Conservation (phyloP, 331 rosid species). For the Acacia pycnantha region DNA sequence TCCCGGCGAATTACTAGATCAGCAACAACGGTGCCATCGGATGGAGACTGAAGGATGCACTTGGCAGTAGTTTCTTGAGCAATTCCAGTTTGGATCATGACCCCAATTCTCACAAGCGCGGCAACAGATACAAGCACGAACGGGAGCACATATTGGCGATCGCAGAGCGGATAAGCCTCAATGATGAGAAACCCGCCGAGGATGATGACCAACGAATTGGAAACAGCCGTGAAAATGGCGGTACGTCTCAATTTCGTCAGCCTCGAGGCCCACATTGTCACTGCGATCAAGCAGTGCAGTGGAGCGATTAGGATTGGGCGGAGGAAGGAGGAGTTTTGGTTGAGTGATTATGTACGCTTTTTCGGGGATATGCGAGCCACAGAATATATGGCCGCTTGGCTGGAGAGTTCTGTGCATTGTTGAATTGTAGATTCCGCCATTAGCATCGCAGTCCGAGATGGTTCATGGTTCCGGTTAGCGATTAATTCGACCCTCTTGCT, state of each 20-base stretch:
- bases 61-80: conserved; percentile 58
- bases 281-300: background rate
- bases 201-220: conserved; percentile 34
- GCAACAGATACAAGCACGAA: conserved; percentile 30
- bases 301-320: background rate
- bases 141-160: conserved; percentile 26
- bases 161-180: conserved; percentile 31
- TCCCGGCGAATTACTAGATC: conserved; percentile 41
- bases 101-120: conserved; percentile 41
- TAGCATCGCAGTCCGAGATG: background rate
- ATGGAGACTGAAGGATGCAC: conserved; percentile 32
- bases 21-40: conserved; percentile 16
- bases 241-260: conserved; percentile 33
- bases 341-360: background rate
- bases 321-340: background rate
- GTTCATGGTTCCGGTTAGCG: background rate
- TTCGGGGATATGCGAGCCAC: background rate
- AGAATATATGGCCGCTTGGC: background rate
- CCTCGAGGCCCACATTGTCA: conserved; percentile 32
- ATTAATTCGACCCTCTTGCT: background rate
- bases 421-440: background rate
- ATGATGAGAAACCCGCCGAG: conserved; percentile 35
- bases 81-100: conserved; percentile 45
- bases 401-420: background rate
- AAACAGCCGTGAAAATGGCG: conserved; percentile 30